These are phyloP conservation scores for Melocanna baccifera DNA, from an alignment of 176 grass and related monocot genomes.

Conservation along the genomic window DNA sequence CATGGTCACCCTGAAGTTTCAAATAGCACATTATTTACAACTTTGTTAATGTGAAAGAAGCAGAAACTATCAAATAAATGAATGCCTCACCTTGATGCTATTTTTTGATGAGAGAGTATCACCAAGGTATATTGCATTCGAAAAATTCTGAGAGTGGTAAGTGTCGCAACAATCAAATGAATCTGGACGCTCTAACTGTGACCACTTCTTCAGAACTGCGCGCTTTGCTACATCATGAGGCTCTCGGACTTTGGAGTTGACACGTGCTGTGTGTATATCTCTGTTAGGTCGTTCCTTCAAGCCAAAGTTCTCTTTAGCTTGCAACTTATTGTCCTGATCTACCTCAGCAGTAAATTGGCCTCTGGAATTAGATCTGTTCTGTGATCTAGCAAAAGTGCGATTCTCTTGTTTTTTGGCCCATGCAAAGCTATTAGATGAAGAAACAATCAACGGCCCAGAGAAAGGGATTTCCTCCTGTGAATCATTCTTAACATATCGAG, in stretches of 20 bases:
- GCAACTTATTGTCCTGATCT: slow-evolving; percentile 24
- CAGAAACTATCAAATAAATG: slow-evolving; percentile 6
- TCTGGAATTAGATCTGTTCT: slow-evolving; percentile 55
- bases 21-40: slow-evolving; percentile 1
- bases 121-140: slow-evolving; percentile 46
- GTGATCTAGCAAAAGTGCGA: slow-evolving; percentile 37
- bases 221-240: slow-evolving; percentile 39
- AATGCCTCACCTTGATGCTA: slow-evolving; percentile 56
- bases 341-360: slow-evolving; percentile 30
- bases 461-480: slow-evolving; percentile 53
- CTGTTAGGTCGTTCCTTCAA: slow-evolving; percentile 40
- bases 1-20: slow-evolving; percentile 42
- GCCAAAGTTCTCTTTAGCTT: slow-evolving; percentile 36
- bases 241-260: slow-evolving; percentile 39
- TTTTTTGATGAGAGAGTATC: slow-evolving; percentile 51
- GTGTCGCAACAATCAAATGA: slow-evolving; percentile 67
- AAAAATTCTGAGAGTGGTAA: slow-evolving; percentile 58
- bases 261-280: slow-evolving; percentile 20
- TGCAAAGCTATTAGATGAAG: slow-evolving; percentile 72
- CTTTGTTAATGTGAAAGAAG: neutral
- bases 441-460: slow-evolving; percentile 73
- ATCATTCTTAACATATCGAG: slow-evolving; percentile 45
- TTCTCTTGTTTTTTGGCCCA: slow-evolving; percentile 79
- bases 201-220: slow-evolving; percentile 74
- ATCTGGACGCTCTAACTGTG: slow-evolving; percentile 73